Conservation (phyloP, 1,139 yeast genomes). For the Kodamaea derodonti region DNA sequence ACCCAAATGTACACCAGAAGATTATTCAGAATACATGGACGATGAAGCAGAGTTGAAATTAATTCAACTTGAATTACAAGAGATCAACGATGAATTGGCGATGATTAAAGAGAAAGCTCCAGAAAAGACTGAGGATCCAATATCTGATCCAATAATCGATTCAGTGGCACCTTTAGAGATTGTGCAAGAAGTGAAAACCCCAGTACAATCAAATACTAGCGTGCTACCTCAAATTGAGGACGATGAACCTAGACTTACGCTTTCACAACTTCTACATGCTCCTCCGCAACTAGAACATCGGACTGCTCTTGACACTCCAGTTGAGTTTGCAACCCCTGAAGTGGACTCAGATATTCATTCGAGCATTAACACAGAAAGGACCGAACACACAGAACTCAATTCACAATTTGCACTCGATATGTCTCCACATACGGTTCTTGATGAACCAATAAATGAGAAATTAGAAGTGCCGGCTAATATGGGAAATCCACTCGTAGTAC, state of each 20-base stretch:
- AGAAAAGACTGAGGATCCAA: background rate
- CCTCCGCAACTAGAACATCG: background rate
- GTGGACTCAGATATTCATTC: background rate
- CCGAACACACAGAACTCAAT: background rate
- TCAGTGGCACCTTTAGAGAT: background rate
- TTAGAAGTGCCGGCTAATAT: background rate
- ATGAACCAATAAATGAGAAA: background rate
- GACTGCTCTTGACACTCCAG: background rate
- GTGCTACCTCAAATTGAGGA: background rate
- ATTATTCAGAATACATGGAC: background rate
- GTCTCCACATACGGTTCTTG: conserved; percentile 1
- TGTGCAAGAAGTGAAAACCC: background rate
- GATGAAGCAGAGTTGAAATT: background rate
- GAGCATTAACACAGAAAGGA: background rate
- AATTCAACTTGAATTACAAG: conserved; percentile 1
- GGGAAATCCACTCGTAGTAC: background rate
- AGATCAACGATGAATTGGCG: background rate
- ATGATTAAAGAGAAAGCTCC: background rate
- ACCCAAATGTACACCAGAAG: too few species aligned
- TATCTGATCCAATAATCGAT: too few species aligned
- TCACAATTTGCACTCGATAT: background rate
- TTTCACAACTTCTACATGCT: background rate
- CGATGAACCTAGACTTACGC: background rate
- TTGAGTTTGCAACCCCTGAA: background rate
- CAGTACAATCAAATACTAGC: background rate